These are phyloP conservation scores for Suillus hirtellus DNA, from an alignment of 768 basidiomycete genomes.

Conservation along the genomic window DNA sequence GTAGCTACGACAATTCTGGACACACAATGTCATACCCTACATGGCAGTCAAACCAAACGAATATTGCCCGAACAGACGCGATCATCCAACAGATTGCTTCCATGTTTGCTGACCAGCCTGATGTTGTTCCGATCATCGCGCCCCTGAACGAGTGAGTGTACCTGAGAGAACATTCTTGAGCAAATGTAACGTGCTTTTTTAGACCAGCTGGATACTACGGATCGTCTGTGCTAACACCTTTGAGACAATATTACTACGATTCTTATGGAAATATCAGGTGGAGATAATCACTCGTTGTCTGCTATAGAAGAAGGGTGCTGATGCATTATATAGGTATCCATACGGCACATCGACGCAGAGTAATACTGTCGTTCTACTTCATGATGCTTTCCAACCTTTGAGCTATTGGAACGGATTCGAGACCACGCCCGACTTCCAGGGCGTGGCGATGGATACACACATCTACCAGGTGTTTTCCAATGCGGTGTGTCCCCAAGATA, in stretches of 20 bases:
- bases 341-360: conserved; percentile 44
- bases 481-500: conserved; percentile 39
- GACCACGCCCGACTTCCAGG: conserved; percentile 50
- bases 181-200: conserved; percentile 10
- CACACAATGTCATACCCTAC: conserved; percentile 56
- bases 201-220: conserved; percentile 78
- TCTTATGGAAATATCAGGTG: conserved; percentile 76
- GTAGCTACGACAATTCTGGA: conserved; percentile 82
- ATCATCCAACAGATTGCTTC: conserved; percentile 64
- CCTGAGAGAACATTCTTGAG: neutral
- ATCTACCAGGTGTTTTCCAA: conserved; percentile 75
- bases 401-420: conserved; percentile 69
- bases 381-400: conserved; percentile 79
- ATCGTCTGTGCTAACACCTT: conserved; percentile 46
- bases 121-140: conserved; percentile 67
- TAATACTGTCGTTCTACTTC: conserved; percentile 66
- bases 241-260: conserved; percentile 67
- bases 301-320: conserved; percentile 7
- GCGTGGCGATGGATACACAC: conserved; percentile 80
- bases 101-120: conserved; percentile 53
- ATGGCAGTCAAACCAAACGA: conserved; percentile 69
- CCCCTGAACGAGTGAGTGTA: conserved; percentile 72
- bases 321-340: conserved; percentile 34
- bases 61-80: conserved; percentile 65
- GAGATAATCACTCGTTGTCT: neutral